Base-by-base conservation (phyloP, 768 basidiomycete genomes). In the Filobasidium floriforme region DNA sequence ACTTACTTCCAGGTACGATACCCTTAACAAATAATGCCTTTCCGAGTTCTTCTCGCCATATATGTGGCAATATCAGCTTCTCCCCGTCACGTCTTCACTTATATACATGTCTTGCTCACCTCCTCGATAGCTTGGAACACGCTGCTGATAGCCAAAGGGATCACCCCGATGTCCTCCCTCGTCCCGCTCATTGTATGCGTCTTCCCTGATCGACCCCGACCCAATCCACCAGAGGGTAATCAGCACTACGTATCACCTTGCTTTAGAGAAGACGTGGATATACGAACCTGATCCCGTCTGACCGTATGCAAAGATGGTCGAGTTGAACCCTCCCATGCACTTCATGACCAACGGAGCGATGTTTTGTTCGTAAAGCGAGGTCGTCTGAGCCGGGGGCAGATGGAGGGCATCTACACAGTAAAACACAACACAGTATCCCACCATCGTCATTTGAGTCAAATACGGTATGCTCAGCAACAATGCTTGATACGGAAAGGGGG, bases 231-330 rank as follows among this genome's bases (percentile, higher is more conserved):
- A 6, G 40, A 26, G 29, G n/a, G n/a, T n/a, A n/a, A n/a, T n/a
- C n/a, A n/a, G n/a, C n/a, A n/a, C n/a, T n/a, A n/a, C n/a, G n/a
- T n/a, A n/a, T n/a, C n/a, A n/a, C n/a, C n/a, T n/a, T n/a, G n/a
- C n/a, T n/a, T n/a, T n/a, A n/a, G n/a, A n/a, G n/a, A n/a, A n/a
- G 57, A 59, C 22, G 26, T 11, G 24, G 32, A 37, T 4, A 9
- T 37, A 37, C 32, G 9, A 4, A 65, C 64, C 64, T n/a, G 65
- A 66, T 28, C 77, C 77, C 1, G 77, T 78, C 59, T 78, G 77
- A 55, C 77, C 77, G 57, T 78, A 78, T 69, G 77, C 77, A 66
- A 78, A 78, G 62, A 78, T 73, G 3, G 77, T 78, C 60, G 71
- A 73, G 66, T 78, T 78, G 72, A 76, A 78, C 29, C 77, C 77